Evolutionary conservation across 1,139 yeast species (phyloP).

Genomic region (Waltiozyma sp.): DNA sequence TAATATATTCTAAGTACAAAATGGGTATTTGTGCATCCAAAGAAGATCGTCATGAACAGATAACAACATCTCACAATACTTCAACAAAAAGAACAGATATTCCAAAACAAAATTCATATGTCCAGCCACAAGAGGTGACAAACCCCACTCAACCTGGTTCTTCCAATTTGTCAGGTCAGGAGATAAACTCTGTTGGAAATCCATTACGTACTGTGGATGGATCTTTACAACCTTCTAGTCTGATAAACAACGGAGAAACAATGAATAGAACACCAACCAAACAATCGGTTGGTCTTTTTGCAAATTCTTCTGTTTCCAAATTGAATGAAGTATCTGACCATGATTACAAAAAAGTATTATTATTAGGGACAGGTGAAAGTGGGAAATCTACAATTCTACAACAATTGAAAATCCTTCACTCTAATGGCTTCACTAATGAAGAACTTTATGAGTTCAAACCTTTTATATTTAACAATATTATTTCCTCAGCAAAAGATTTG

Average conservation of each 20-base stretch:
- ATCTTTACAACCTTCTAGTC: too few species aligned
- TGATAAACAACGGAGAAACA: not conserved
- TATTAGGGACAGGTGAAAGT: slow-evolving; percentile 71
- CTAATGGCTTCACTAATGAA: slow-evolving; percentile 53
- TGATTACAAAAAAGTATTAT: slow-evolving; percentile 48
- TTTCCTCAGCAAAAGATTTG: slow-evolving; percentile 54
- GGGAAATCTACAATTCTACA: slow-evolving; percentile 71
- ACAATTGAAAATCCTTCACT: slow-evolving; percentile 65
- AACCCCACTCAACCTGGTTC: too few species aligned
- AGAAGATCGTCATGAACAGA: slow-evolving; percentile 9
- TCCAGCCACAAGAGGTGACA: too few species aligned
- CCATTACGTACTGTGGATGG: not conserved
- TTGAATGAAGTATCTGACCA: slow-evolving; percentile 10
- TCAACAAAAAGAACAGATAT: slow-evolving; percentile 1
- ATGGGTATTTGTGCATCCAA: slow-evolving; percentile 25
- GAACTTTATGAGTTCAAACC: slow-evolving; percentile 60
- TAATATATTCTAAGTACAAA: too few species aligned
- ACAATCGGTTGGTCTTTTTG: slow-evolving; percentile 12
- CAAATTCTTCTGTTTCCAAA: slow-evolving; percentile 2
- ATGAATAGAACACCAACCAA: not conserved
- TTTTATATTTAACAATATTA: slow-evolving; percentile 54
- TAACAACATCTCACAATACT: slow-evolving; percentile 1
- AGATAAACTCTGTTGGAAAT: not conserved
- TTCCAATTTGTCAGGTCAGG: not conserved
- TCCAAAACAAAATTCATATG: slow-evolving; percentile 2